A percentile compares a stretch with the other conserved stretches of the same genome.
These are phyloP conservation scores for Blastobotrys terrestris DNA, from an alignment of 805 yeast species.

Conservation along the genomic window DNA sequence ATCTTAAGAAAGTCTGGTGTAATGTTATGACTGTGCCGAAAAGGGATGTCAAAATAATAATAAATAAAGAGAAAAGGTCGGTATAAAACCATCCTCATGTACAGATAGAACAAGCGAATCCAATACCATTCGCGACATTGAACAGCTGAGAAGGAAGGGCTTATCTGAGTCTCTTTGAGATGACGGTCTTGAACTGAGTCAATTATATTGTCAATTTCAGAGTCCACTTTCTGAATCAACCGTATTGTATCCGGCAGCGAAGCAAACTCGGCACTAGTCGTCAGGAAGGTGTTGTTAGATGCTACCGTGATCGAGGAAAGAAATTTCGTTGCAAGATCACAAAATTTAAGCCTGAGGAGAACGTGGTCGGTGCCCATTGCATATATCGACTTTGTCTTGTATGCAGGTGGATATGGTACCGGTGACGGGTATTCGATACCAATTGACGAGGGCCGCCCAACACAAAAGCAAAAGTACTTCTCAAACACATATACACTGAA, in stretches of 20 bases:
- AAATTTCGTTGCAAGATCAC: background rate
- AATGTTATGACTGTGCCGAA: background rate
- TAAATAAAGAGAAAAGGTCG: constrained; percentile 2
- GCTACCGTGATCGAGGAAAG: background rate
- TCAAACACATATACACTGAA: constrained; percentile 7
- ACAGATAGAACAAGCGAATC: background rate
- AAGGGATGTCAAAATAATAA: background rate
- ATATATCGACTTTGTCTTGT: background rate
- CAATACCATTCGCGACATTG: constrained; percentile 7
- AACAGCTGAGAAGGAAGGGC: background rate
- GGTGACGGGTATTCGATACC: background rate
- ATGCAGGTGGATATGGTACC: constrained; percentile 6
- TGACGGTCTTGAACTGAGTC: background rate
- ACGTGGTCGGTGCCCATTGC: constrained; percentile 1
- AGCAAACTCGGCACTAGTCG: background rate
- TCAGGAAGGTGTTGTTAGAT: background rate
- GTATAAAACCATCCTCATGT: constrained; percentile 1
- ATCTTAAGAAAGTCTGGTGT: background rate
- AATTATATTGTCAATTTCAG: background rate
- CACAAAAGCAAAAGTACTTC: constrained; percentile 10
- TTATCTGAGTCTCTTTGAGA: background rate
- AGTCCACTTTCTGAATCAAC: background rate
- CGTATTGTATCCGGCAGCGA: background rate
- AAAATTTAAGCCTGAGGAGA: background rate
- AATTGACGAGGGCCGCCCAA: constrained; percentile 6